Evolutionary conservation across 1,284 basidiomycete species (phyloP), one percentile per base, ranked within the genome.

Genomic region (Lentinula novae-zelandiae): DNA sequence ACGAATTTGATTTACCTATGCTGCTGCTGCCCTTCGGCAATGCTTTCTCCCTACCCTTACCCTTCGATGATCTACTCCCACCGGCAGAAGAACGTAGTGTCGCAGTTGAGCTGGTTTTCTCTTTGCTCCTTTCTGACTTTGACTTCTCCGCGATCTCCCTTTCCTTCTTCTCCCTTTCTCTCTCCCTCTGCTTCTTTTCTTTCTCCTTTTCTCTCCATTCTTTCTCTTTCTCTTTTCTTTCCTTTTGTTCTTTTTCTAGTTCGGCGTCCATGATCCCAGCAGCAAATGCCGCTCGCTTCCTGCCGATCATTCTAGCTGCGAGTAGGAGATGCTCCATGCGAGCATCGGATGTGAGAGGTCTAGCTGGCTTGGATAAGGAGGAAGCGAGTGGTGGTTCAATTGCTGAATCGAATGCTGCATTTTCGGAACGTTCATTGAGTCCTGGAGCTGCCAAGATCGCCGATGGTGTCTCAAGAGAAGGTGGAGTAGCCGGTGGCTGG

Each of bases 321-420:
- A 84, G 73, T 2, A 89, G 73, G 15, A 87, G 36, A 56, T 84
- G 84, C 64, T 88, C 86, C 0, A 81, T 73, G 17, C 83, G 78
- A 1, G 86, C 86, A 64, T 88, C 85, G 0, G 82, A 75, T 4
- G 79, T 73, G 0, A 81, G 64, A 0, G 74, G 65, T 12, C 22
- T 61, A 48, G 62, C 63, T 12, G 70, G 64, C 38, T 65, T 61
- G 42, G 57, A 31, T 7, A 46, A 36, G 15, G 40, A 56, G 42
- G 54, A 34, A 8, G 44, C 44, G 9, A 22, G 44, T 22, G 44
- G 44, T 5, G 44, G 44, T 17, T 22, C 9, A 22, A 46, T 22
- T 46, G 9, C 3, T 20, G 44, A 46, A 9, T 46, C 17, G 20
- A 20, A 46, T 17, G 44, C 9, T 9, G 3, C 17, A 20, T 46